phyloP scores from a whole-genome alignment of 495 filamentous ascomycete genomes.

The Neurospora pannonica region DNA sequence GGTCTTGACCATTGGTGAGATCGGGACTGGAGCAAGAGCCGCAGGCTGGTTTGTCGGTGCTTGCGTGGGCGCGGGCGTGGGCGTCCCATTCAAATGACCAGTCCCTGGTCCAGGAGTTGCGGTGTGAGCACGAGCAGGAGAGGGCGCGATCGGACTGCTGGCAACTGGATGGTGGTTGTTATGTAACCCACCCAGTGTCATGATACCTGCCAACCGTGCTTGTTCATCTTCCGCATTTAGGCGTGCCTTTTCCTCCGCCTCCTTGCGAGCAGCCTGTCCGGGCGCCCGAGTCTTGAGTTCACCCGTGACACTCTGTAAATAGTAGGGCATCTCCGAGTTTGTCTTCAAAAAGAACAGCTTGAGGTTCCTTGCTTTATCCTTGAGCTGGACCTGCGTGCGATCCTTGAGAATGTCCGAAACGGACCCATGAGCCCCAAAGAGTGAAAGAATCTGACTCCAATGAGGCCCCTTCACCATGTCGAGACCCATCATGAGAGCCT shows the following conservation, averaged over 20 bases:
- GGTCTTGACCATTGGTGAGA: slow-evolving; percentile 15
- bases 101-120: slow-evolving; percentile 2
- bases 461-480: slow-evolving; percentile 89
- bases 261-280: slow-evolving; percentile 68
- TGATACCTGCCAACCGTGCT: slow-evolving; percentile 62
- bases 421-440: slow-evolving; percentile 77
- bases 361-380: slow-evolving; percentile 89
- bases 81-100: background rate
- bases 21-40: slow-evolving; percentile 7
- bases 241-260: slow-evolving; percentile 63
- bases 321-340: slow-evolving; percentile 85
- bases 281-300: slow-evolving; percentile 90
- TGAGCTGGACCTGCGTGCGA: slow-evolving; percentile 88
- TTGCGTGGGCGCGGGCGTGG: background rate
- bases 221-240: slow-evolving; percentile 60
- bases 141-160: slow-evolving; percentile 4
- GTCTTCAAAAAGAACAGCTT: slow-evolving; percentile 95
- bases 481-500: slow-evolving; percentile 83
- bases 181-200: slow-evolving; percentile 36
- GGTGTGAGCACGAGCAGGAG: slow-evolving; percentile 8
- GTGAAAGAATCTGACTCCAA: slow-evolving; percentile 87
- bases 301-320: slow-evolving; percentile 82
- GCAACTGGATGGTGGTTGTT: slow-evolving; percentile 20
- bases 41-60: background rate
- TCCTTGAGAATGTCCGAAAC: slow-evolving; percentile 83